Percentiles rank a stretch among this genome's conserved stretches.
phyloP scores from a whole-genome alignment of 179 eudicot genomes.

The Spinacia oleracea region DNA sequence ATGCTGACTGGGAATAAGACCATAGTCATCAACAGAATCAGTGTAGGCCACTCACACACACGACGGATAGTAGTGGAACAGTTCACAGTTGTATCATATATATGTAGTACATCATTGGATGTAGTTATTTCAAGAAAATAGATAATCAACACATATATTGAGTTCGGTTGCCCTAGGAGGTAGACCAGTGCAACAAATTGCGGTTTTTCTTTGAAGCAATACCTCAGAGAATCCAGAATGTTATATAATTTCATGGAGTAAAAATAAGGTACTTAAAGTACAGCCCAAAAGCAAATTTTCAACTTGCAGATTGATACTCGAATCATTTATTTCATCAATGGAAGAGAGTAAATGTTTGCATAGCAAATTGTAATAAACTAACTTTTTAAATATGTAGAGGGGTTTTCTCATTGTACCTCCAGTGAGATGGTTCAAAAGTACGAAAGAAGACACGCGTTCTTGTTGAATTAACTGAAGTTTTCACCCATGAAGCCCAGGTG shows the following conservation, averaged over 20 bases:
- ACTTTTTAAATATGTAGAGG: not conserved
- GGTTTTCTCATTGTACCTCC: slow-evolving; percentile 53
- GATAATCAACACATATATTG: too few relatives aligned
- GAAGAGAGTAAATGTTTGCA: not conserved
- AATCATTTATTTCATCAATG: not conserved
- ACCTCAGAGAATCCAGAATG: not conserved
- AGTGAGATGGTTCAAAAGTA: slow-evolving; percentile 84
- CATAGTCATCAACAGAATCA: slow-evolving; percentile 1
- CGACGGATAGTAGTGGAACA: not conserved
- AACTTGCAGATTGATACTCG: not conserved
- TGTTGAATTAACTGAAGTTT: slow-evolving; percentile 55
- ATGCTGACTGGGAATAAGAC: too few relatives aligned
- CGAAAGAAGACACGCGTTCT: slow-evolving; percentile 76
- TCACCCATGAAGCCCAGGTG: slow-evolving; percentile 86
- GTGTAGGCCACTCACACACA: not conserved
- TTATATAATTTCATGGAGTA: not conserved
- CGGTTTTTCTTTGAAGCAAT: not conserved
- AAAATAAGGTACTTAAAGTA: not conserved
- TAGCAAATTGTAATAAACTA: not conserved
- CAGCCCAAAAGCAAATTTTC: not conserved
- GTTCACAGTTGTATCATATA: too few relatives aligned
- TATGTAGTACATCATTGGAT: not conserved
- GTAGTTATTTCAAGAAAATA: not conserved
- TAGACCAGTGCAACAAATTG: not conserved
- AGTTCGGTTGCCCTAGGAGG: too few relatives aligned